These are phyloP conservation scores for Aspergillus nidulans DNA, from an alignment of 495 filamentous ascomycete species.

Conservation along the genomic window DNA sequence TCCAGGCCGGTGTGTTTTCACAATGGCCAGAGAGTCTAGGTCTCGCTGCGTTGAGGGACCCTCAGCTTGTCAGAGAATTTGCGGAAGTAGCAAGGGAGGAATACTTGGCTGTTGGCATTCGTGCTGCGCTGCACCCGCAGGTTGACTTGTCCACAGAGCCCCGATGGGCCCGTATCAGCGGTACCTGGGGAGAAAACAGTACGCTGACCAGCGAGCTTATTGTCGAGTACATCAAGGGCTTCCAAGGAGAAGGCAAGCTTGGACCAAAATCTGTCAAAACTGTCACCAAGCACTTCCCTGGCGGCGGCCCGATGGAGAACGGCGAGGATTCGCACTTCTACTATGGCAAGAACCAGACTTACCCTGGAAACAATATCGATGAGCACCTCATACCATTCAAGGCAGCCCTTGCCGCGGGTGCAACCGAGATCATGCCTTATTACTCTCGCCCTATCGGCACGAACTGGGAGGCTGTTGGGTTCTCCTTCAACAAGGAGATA, in stretches of 20 bases:
- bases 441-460: conserved; percentile 15
- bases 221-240: conserved; percentile 1
- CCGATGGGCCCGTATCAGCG: conserved; percentile 29
- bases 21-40: conserved; percentile 2
- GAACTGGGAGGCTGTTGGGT: conserved; percentile 23
- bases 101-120: conserved; percentile 1
- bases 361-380: conserved; percentile 30
- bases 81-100: not conserved
- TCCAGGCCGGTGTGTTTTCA: not conserved
- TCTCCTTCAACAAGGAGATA: conserved; percentile 20
- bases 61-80: not conserved
- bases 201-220: conserved; percentile 16
- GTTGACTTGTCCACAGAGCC: conserved; percentile 34
- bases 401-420: conserved; percentile 23
- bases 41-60: not conserved
- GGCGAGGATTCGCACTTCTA: conserved; percentile 36
- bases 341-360: conserved; percentile 32
- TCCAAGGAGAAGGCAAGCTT: conserved; percentile 9
- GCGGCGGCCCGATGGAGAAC: conserved; percentile 29
- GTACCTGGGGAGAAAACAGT: conserved; percentile 27
- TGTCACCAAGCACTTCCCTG: conserved; percentile 37
- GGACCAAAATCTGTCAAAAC: conserved; percentile 23
- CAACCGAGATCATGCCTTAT: conserved; percentile 33
- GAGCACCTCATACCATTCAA: conserved; percentile 21
- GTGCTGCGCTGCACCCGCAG: conserved; percentile 30